Conservation (phyloP, 2,329 filamentous ascomycete genomes). For the Tolypocladium ophioglossoides region DNA sequence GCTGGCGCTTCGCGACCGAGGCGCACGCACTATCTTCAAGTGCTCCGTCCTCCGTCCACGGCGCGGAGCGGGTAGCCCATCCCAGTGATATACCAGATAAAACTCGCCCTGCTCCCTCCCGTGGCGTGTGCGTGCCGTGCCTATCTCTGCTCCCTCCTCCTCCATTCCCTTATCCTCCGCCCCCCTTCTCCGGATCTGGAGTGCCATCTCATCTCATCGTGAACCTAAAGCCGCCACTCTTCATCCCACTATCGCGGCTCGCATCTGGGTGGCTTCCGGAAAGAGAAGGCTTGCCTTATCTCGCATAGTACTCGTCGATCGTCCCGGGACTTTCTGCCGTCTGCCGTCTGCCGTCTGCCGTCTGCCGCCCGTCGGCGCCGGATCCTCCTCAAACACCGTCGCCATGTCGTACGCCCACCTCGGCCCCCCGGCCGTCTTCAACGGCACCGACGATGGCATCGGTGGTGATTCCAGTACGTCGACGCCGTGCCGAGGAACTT, state of each 20-base stretch:
- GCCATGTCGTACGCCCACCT: constrained; percentile 50
- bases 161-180: neutral
- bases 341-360: neutral
- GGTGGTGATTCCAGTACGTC: constrained; percentile 71
- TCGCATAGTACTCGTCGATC: neutral
- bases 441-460: constrained; percentile 50
- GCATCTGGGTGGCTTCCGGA: neutral
- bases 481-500: neutral
- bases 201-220: neutral
- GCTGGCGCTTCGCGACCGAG: neutral
- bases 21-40: neutral
- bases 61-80: neutral
- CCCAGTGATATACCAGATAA: neutral
- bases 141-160: neutral
- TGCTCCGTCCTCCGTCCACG: neutral
- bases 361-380: constrained; percentile 1
- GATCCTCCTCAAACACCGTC: constrained; percentile 2
- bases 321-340: neutral
- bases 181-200: neutral
- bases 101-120: neutral
- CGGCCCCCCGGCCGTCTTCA: constrained; percentile 48
- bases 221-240: neutral
- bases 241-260: neutral
- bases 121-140: neutral
- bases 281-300: neutral